Conservation (phyloP, 768 basidiomycete genomes). For the Chalciporus pseudorubinellus region DNA sequence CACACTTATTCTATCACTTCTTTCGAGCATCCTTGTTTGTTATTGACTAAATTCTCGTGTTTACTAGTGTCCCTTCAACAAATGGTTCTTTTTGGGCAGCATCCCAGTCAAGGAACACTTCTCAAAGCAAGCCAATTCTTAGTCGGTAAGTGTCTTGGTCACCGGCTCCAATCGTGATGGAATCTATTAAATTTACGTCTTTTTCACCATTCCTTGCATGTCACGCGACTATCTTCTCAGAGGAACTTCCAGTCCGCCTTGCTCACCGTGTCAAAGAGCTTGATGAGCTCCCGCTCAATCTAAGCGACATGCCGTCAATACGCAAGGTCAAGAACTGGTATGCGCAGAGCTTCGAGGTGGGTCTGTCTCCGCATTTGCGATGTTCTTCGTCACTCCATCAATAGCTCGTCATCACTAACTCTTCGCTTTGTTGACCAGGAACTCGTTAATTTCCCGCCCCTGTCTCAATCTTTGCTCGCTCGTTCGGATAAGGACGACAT, state of each 20-base stretch:
- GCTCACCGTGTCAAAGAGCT: conserved; percentile 97
- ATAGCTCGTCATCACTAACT: conserved; percentile 48
- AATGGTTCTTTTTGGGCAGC: conserved; percentile 97
- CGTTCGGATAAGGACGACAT: conserved; percentile 34
- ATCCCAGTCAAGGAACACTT: conserved; percentile 91
- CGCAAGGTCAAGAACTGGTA: conserved; percentile 98
- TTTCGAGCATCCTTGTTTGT: background rate
- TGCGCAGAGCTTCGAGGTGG: conserved; percentile 94
- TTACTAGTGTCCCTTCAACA: conserved; percentile 90
- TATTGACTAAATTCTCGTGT: conserved; percentile 7
- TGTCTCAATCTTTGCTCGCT: conserved; percentile 61
- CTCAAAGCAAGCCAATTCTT: conserved; percentile 91
- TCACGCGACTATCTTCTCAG: conserved; percentile 40
- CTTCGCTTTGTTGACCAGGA: conserved; percentile 69
- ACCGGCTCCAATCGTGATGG: background rate
- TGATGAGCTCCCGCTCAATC: conserved; percentile 88
- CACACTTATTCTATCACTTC: background rate
- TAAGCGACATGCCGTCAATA: conserved; percentile 89
- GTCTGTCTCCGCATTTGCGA: conserved; percentile 37
- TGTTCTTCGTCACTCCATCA: conserved; percentile 18
- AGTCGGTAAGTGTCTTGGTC: conserved; percentile 50
- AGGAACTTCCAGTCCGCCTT: conserved; percentile 92
- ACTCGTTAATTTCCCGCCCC: conserved; percentile 80
- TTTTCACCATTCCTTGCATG: conserved; percentile 38
- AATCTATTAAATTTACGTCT: background rate